Conservation (phyloP, 495 filamentous ascomycete species). For the Xylaria telfairii region DNA sequence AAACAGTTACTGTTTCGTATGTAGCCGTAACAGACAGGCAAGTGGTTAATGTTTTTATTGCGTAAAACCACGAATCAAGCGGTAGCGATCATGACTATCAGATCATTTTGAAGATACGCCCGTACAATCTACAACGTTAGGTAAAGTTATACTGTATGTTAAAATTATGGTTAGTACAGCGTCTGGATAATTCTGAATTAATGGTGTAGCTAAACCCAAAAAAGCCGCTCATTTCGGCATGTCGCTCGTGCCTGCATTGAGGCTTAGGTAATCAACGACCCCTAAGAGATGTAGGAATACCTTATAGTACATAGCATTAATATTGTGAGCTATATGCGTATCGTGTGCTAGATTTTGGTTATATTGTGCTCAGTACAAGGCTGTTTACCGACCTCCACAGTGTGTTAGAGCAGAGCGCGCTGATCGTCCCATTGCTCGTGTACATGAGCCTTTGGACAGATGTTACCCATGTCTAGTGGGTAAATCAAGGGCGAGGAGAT, state of each 20-base stretch:
- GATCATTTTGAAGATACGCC: constrained; percentile 16
- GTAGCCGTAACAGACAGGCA: constrained; percentile 6
- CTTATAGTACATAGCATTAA: constrained; percentile 4
- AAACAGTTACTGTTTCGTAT: constrained; percentile 22
- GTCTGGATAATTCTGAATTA: constrained; percentile 4
- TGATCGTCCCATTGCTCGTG: constrained; percentile 17
- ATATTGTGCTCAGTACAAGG: neutral
- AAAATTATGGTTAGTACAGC: neutral
- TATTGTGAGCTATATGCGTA: constrained; percentile 21
- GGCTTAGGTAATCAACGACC: constrained; percentile 3
- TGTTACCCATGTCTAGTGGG: constrained; percentile 13
- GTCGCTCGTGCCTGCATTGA: constrained; percentile 6
- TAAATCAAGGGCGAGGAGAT: neutral
- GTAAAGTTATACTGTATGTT: no score
- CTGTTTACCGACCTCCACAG: constrained; percentile 5
- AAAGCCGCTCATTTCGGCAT: constrained; percentile 13
- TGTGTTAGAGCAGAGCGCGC: constrained; percentile 10
- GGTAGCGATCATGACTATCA: constrained; percentile 14
- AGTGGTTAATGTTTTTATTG: constrained; percentile 1
- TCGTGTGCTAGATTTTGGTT: neutral
- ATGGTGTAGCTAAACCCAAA: neutral
- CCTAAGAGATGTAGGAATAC: constrained; percentile 16
- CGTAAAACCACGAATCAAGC: constrained; percentile 15
- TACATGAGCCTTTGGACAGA: constrained; percentile 7
- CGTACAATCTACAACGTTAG: constrained; percentile 5